Evolutionary conservation across 1,139 yeast genomes (phyloP), one percentile per base, ranked within the genome.

Genomic region (Pichia sp.): DNA sequence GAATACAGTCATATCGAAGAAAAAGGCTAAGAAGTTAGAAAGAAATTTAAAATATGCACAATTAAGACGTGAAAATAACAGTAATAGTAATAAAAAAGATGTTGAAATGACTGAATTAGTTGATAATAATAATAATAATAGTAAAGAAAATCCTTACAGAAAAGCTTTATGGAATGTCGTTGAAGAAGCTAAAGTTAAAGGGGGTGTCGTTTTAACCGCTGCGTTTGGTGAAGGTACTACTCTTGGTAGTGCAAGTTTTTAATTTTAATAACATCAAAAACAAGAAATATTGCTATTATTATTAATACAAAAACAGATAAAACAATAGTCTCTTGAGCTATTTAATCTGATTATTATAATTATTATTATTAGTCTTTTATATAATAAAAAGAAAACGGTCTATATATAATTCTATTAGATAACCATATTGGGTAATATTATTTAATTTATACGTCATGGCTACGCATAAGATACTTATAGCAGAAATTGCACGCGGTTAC

Each of bases 1-100:
- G 35, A 81, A 78, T 40, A 71, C 68, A 43, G 76, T 87, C 1
- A 69, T 87, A 47, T 82, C 95, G 31, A 86, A 82, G 57, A 89
- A 89, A 68, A 80, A 86, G 66, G 81, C 87, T 39, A 77, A 82
- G 69, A 89, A 89, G 68, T 74, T 86, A 55, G 87, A 80, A 54
- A 80, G 96, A 71, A 86, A 85, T 61, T 72, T 78, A 60, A 82
- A 79, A 60, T 86, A 87, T 61, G 73, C 78, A 30, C 76, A 74
- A 47, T 73, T 72, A 51, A 76, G 87, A 70, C 66, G 68, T 41
- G 69, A 70, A 54, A 61, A 73, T 30, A 63, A 69, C 51, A 64
- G 29, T 16, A 62, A 43, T 77, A 70, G 48, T 68, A 55, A 37
- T 24, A 30, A 28, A 22, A 23, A 16, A 28, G 26, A 29, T 27